Percentiles rank a stretch among this genome's conserved stretches.
phyloP scores from a whole-genome alignment of 495 filamentous ascomycete species.

The Glonium stellatum region DNA sequence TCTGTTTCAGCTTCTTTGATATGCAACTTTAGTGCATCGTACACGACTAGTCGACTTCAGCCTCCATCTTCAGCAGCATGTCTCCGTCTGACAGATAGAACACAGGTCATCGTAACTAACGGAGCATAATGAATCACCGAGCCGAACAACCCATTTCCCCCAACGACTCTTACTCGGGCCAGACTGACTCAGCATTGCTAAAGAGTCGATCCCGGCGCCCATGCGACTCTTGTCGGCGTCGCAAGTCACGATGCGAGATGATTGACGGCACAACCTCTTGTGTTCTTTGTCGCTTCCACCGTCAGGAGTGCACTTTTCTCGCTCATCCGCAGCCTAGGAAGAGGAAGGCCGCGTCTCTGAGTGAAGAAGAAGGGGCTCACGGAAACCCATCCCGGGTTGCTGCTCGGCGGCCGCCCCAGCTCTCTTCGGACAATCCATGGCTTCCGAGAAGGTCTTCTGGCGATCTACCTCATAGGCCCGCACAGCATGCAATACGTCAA shows the following conservation, averaged over 20 bases:
- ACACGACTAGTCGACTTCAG: background rate
- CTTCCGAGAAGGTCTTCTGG: background rate
- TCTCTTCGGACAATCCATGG: background rate
- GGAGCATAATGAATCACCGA: background rate
- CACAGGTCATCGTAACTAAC: background rate
- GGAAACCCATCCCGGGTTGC: background rate
- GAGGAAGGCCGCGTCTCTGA: conserved; percentile 15
- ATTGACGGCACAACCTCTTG: conserved; percentile 21
- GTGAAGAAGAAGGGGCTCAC: conserved; percentile 16
- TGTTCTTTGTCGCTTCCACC: conserved; percentile 31
- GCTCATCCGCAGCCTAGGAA: conserved; percentile 27
- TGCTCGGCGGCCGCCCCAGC: background rate
- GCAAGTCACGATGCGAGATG: conserved; percentile 31
- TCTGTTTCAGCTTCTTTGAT: background rate
- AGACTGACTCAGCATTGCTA: background rate
- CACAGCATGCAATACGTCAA: conserved; percentile 6
- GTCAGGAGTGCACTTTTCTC: conserved; percentile 28
- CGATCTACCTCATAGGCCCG: background rate
- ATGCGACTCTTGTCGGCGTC: conserved; percentile 25
- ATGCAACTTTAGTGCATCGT: background rate
- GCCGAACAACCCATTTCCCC: conserved; percentile 7
- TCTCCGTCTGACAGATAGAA: background rate
- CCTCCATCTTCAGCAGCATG: background rate
- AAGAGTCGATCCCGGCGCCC: conserved; percentile 25
- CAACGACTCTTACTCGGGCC: conserved; percentile 15